Base-by-base conservation (phyloP, 2,329 filamentous ascomycete genomes). In the Helicocarpus griseus region DNA sequence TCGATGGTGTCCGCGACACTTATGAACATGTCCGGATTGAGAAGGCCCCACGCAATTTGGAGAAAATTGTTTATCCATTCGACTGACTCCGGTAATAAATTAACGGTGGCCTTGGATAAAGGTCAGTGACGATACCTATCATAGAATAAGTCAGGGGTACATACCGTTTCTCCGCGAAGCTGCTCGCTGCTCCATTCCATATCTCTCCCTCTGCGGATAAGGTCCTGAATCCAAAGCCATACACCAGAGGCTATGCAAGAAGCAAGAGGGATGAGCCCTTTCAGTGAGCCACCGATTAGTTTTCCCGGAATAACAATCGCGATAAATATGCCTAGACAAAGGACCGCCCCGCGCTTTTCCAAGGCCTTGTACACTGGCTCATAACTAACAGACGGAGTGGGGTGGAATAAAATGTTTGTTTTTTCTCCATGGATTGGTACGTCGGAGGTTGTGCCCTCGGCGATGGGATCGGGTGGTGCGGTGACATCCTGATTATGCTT, bases 381-480 rank as follows among this genome's bases (percentile, higher is more conserved):
- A 64, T 89, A 95, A 72, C 85, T 89, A 58, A 95, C 80, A 0
- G 86, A 86, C 0, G 91, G 91, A 0, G 91, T 97, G 14, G 93
- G 91, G 68, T 96, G 91, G 69, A 97, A 97, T 28, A 96, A 78
- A 17, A 97, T 84, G 56, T 95, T 96, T 3, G 93, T 97, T 77
- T 93, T 96, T 65, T 97, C 91, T 61, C 90, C 91, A 63, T 90
- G 87, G 53, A 97, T 95, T 2, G 93, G 93, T 1, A 97, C 89
- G 68, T 97, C 93, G 24, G 88, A 90, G 0, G 91, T 97, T 31
- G 85, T 82, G 22, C 89, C 88, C 52, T 84, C 78, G 14, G 84
- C 83, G 19, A 95, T 76, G 0, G 91, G 91, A 58, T 94, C 90
- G 1, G 91, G 91, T 2, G 91, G 91, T 0, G 91, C 87, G 0